phyloP scores from a whole-genome alignment of 2,329 filamentous ascomycete genomes.

The Colletotrichum salicis region DNA sequence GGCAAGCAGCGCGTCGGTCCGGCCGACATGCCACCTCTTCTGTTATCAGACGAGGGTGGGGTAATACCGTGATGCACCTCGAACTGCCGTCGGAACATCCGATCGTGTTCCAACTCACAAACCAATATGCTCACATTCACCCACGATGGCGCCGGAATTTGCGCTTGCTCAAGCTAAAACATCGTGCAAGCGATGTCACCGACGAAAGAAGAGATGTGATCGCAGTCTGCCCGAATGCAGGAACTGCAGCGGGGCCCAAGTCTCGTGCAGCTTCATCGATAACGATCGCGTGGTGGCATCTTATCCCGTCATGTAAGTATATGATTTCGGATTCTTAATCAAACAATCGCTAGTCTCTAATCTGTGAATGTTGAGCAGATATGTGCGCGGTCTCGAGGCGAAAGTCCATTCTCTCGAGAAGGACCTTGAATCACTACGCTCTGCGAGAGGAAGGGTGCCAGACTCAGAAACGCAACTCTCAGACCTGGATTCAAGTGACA shows the following conservation, averaged over 20 bases:
- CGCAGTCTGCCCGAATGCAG: slow-evolving; percentile 50
- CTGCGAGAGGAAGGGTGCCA: neutral
- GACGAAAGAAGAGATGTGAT: slow-evolving; percentile 56
- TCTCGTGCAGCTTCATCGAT: slow-evolving; percentile 53
- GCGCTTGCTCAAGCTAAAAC: slow-evolving; percentile 31
- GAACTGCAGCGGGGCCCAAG: slow-evolving; percentile 49
- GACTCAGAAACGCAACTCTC: neutral
- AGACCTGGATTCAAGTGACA: neutral
- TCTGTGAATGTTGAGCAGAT: neutral
- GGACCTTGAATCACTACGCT: neutral
- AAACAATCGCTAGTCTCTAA: neutral
- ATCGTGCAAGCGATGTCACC: slow-evolving; percentile 53
- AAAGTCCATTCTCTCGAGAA: neutral
- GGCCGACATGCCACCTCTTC: neutral
- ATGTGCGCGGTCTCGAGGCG: neutral
- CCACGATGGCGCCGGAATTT: neutral
- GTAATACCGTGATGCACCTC: neutral
- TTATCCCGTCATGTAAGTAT: slow-evolving; percentile 52
- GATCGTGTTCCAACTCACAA: neutral
- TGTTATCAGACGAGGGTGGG: neutral
- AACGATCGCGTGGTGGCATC: slow-evolving; percentile 51
- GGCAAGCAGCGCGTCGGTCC: neutral
- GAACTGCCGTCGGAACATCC: neutral
- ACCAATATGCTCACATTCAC: neutral
- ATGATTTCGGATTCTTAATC: neutral